These are phyloP conservation scores for Eremothecium cymbalariae DNA, from an alignment of 1,139 yeast species.

Conservation along the genomic window DNA sequence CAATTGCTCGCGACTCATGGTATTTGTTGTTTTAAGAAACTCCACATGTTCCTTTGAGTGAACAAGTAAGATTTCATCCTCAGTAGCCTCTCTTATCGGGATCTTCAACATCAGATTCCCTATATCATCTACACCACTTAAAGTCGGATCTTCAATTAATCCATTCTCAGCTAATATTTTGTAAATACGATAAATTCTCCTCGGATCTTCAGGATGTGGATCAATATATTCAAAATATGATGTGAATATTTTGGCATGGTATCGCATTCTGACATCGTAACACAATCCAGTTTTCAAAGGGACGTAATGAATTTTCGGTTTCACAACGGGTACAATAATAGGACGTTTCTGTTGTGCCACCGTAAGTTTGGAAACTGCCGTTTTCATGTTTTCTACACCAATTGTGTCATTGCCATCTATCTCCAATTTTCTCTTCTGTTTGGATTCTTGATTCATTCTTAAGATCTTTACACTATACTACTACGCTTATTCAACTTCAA, in stretches of 20 bases:
- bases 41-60: constrained; percentile 77
- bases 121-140: constrained; percentile 71
- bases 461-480: no score
- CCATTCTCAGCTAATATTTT: constrained; percentile 93
- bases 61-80: constrained; percentile 78
- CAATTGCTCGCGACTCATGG: constrained; percentile 71
- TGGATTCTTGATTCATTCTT: constrained; percentile 1
- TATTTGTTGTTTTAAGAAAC: constrained; percentile 65
- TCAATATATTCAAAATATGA: constrained; percentile 90
- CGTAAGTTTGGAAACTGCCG: background rate
- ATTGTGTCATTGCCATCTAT: background rate
- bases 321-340: constrained; percentile 47
- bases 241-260: constrained; percentile 90
- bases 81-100: constrained; percentile 82
- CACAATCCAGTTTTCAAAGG: constrained; percentile 88
- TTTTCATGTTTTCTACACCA: background rate
- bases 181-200: constrained; percentile 89
- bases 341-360: constrained; percentile 24
- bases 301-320: constrained; percentile 41
- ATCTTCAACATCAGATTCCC: constrained; percentile 83
- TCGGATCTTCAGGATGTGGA: constrained; percentile 98
- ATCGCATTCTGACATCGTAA: constrained; percentile 94
- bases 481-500: no score
- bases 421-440: constrained; percentile 4
- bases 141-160: constrained; percentile 67